phyloP scores from a whole-genome alignment of 768 basidiomycete genomes.

The Cystobasidium ongulense region DNA sequence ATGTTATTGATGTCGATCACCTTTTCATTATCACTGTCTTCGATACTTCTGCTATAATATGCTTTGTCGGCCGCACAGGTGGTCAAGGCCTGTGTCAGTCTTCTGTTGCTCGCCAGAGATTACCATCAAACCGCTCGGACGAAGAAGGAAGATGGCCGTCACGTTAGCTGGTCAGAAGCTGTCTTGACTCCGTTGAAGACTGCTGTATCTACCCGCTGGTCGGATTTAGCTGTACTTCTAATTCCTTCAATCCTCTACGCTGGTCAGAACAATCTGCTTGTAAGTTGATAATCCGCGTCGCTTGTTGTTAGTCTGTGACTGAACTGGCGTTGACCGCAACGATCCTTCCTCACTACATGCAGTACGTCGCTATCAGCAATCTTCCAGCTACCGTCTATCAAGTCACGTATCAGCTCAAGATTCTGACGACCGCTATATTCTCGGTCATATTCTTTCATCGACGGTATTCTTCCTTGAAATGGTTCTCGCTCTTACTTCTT shows the following conservation, averaged over 20 bases:
- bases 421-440: conserved; percentile 41
- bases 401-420: conserved; percentile 55
- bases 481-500: conserved; percentile 74
- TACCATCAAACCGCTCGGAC: background rate
- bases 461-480: conserved; percentile 59
- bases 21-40: background rate
- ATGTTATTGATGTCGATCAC: background rate
- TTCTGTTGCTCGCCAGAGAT: background rate
- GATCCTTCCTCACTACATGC: background rate
- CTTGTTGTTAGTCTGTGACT: background rate
- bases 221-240: background rate
- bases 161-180: background rate
- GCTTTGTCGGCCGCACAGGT: background rate
- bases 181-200: background rate
- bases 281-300: background rate
- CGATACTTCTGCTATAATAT: background rate
- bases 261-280: conserved; percentile 30
- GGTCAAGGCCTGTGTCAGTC: conserved; percentile 6
- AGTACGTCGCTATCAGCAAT: conserved; percentile 26
- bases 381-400: conserved; percentile 4
- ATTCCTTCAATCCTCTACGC: conserved; percentile 20
- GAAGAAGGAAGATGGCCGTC: conserved; percentile 16
- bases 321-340: background rate
- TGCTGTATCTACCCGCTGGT: conserved; percentile 5
- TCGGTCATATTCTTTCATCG: conserved; percentile 38